Base-by-base conservation (phyloP, 345 rosid genomes). In the Gossypium thurberi region DNA sequence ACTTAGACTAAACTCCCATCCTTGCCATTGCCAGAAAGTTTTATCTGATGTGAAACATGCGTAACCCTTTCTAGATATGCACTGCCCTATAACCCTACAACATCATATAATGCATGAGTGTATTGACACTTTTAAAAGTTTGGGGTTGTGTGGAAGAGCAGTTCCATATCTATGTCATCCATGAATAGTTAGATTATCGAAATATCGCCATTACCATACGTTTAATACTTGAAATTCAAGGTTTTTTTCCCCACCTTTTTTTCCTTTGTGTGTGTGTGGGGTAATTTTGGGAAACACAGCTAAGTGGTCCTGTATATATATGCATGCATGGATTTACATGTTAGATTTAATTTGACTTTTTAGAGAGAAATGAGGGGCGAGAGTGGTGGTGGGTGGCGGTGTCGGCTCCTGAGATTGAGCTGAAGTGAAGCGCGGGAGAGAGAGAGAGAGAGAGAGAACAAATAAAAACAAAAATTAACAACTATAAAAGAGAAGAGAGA, bases 21-120 rank as follows among this genome's bases (percentile, higher is more conserved):
- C 4, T 55, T 53, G 15, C 12, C 10, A n/a, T 42, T 33, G 40
- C 40, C 40, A 33, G 40, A 33, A 60, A 10, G 25, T 10, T 43
- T 43, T 18, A 20, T 65, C n/a, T 59, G 46, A 74, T 80, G 71
- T 81, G 87, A 78, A 84, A 80, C 91, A 85, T 71, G 80, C 72
- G 81, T 72, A 84, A 87, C 84, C 69, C 57, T 66, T 47, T 74
- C 74, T 50, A 78, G 86, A 85, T 84, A 78, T 68, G 88, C 71
- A 66, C 65, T 33, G 40, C 40, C 40, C 40, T 33, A 5, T 33
- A 33, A 33, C 40, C 40, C 40, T 33, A 33, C 37, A 33, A 4
- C 37, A 33, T 28, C 4, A 3, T 28, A 5, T 33, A 33, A 33
- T 33, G 40, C 7, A 5, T 33, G 40, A 33, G 7, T 33, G 40